Percentiles rank a stretch among this genome's conserved stretches.
Evolutionary conservation across 306 rosid species (phyloP).

Genomic region (Rosa chinensis): DNA sequence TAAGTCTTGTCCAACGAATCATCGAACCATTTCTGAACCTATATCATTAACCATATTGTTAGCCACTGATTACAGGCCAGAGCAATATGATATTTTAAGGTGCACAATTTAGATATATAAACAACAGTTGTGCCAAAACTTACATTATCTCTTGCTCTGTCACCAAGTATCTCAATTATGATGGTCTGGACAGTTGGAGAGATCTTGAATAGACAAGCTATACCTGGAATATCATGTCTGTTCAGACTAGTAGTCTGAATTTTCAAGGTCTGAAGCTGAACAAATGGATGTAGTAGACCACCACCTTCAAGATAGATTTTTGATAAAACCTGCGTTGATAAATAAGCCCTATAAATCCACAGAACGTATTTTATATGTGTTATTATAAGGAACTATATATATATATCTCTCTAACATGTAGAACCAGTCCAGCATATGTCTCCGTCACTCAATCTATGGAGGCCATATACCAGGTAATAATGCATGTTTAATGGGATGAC

Average conservation of each 20-base stretch:
- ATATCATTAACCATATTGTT: background rate
- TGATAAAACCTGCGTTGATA: background rate
- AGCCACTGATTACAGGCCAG: too few species aligned
- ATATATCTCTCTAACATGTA: too few species aligned
- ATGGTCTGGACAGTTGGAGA: background rate
- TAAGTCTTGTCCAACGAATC: background rate
- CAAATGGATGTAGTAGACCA: background rate
- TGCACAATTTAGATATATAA: too few species aligned
- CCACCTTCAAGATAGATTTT: background rate
- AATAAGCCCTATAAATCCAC: background rate
- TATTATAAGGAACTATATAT: too few species aligned
- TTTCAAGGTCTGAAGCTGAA: background rate
- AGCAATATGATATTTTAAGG: too few species aligned
- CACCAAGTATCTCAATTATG: background rate
- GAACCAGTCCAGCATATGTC: too few species aligned
- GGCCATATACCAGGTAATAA: too few species aligned
- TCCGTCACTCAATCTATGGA: too few species aligned
- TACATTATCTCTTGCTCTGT: background rate
- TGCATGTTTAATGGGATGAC: background rate
- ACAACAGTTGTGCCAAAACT: background rate
- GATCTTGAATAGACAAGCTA: slow-evolving; percentile 1
- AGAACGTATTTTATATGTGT: background rate
- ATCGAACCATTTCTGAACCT: background rate
- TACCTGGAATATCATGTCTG: background rate
- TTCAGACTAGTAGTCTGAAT: background rate